Evolutionary conservation across 1,284 basidiomycete species (phyloP).

Genomic region (Ustanciosporium gigantosporum): DNA sequence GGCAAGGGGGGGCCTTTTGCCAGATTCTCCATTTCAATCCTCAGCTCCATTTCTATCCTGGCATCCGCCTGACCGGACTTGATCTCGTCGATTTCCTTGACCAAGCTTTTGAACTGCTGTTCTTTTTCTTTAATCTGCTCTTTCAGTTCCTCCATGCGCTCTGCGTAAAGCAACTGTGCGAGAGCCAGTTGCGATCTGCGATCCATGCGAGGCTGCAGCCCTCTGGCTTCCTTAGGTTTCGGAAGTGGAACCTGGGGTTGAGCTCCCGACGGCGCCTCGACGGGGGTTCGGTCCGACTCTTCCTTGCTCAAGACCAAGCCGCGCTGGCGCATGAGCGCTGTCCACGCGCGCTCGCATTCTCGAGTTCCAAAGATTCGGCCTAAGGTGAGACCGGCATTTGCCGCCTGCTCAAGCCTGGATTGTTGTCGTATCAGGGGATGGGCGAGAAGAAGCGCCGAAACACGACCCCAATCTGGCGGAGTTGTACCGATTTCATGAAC

Average conservation of each 20-base stretch:
- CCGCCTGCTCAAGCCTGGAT: constrained; percentile 39
- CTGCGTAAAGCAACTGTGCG: constrained; percentile 53
- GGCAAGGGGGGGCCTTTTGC: constrained; percentile 30
- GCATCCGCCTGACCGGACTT: constrained; percentile 33
- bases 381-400: constrained; percentile 42
- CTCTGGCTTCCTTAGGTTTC: constrained; percentile 39
- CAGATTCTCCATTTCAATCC: constrained; percentile 39
- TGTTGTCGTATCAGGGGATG: constrained; percentile 50
- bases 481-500: constrained; percentile 50
- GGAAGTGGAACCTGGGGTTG: constrained; percentile 2
- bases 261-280: constrained; percentile 11
- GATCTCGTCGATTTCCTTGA: constrained; percentile 41
- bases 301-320: constrained; percentile 40
- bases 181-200: constrained; percentile 45
- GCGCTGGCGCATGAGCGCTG: constrained; percentile 43
- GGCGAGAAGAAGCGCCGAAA: constrained; percentile 38
- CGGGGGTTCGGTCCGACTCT: constrained; percentile 12
- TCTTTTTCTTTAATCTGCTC: constrained; percentile 48
- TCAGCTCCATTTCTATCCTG: constrained; percentile 24
- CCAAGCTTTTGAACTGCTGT: constrained; percentile 30
- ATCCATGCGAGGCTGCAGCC: constrained; percentile 34
- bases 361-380: constrained; percentile 47
- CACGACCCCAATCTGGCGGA: constrained; percentile 51
- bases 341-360: constrained; percentile 53
- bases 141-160: constrained; percentile 48